phyloP scores from a whole-genome alignment of 345 rosid species.

The Corymbia maculata region DNA sequence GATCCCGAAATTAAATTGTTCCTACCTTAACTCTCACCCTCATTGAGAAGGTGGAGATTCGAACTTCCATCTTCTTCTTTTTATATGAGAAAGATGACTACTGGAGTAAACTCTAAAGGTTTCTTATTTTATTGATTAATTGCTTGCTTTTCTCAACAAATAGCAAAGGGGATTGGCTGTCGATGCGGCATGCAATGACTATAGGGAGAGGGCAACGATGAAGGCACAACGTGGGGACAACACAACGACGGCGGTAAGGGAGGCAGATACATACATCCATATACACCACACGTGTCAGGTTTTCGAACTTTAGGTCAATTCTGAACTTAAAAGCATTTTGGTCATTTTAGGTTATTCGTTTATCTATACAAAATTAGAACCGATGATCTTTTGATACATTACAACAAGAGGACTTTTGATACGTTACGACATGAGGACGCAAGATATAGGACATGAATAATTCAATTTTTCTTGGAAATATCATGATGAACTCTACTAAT shows the following conservation, averaged over 20 bases:
- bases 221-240: not conserved
- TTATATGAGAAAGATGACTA: no score
- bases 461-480: not conserved
- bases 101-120: no score
- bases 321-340: not conserved
- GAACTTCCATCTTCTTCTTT: no score
- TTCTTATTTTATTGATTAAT: no score
- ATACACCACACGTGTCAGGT: not conserved
- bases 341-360: not conserved
- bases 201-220: not conserved
- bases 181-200: no score
- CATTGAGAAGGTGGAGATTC: no score
- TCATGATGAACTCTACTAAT: not conserved
- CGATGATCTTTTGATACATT: not conserved
- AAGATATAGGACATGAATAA: not conserved
- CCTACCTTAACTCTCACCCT: no score
- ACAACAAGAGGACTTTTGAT: not conserved
- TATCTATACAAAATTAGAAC: not conserved
- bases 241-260: not conserved
- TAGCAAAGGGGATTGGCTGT: not conserved
- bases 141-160: no score
- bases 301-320: not conserved
- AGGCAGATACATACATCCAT: not conserved
- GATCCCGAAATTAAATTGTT: no score
- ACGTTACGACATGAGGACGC: no score